Evolutionary conservation across 768 basidiomycete species (phyloP).

Genomic region (Termitomyces sp.): DNA sequence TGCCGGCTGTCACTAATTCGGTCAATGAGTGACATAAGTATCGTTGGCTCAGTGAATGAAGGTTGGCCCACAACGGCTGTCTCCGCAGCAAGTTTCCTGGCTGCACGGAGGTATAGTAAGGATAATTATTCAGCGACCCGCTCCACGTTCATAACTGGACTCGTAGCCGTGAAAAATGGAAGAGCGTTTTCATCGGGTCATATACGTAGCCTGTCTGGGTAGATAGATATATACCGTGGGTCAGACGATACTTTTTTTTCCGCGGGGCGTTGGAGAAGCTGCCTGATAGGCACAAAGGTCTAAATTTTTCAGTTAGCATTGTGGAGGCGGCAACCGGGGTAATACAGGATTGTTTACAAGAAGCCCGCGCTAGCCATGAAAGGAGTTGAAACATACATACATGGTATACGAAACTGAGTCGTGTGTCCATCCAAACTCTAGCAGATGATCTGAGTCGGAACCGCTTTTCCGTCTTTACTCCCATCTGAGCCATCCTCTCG

Average conservation of each 20-base stretch:
- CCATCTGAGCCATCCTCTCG: conserved; percentile 13
- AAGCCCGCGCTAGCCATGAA: not conserved
- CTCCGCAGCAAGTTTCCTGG: conserved; percentile 11
- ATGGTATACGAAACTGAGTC: conserved; percentile 3
- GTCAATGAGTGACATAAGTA: not conserved
- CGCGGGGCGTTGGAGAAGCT: conserved; percentile 8
- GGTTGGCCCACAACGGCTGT: conserved; percentile 1
- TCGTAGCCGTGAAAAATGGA: conserved; percentile 14
- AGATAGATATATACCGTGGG: conserved; percentile 13
- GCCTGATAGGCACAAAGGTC: not conserved
- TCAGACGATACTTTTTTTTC: conserved; percentile 10
- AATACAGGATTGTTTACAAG: conserved; percentile 4
- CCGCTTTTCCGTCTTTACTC: conserved; percentile 20
- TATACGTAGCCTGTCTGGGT: not conserved
- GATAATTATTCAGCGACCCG: not conserved
- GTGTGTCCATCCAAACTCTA: conserved; percentile 9
- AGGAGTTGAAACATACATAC: conserved; percentile 14
- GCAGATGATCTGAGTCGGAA: conserved; percentile 40
- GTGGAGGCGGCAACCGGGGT: conserved; percentile 9
- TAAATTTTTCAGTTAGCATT: conserved; percentile 5
- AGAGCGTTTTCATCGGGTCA: not conserved
- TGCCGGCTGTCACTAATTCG: not conserved
- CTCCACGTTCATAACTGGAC: conserved; percentile 10
- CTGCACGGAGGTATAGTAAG: conserved; percentile 21
- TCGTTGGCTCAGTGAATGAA: not conserved